Percentiles rank a stretch among this genome's conserved stretches.
Conservation (phyloP, 2,329 filamentous ascomycete species). For the Elsinoe australis region DNA sequence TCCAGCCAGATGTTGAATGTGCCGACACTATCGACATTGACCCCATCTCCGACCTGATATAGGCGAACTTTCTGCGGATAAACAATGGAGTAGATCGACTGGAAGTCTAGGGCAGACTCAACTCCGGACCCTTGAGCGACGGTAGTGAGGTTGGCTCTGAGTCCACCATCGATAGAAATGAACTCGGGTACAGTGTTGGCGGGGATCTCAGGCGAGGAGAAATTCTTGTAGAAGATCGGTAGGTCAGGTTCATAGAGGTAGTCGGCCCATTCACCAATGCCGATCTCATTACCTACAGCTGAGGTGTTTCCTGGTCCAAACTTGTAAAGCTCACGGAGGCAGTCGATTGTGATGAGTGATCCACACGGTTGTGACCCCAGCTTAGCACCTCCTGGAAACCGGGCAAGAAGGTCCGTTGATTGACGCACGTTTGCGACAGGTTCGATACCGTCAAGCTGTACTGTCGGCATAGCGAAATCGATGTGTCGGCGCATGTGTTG, state of each 20-base stretch:
- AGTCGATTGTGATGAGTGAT: conserved; percentile 22
- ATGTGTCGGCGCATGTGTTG: conserved; percentile 14
- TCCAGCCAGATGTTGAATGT: conserved; percentile 44
- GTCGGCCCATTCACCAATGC: conserved; percentile 23
- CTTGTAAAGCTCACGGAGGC: conserved; percentile 23
- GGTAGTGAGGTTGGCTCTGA: conserved; percentile 21
- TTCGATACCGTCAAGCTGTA: conserved; percentile 21
- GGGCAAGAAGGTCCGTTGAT: not conserved
- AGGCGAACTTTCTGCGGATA: conserved; percentile 45
- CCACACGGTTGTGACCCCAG: conserved; percentile 18
- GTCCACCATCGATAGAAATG: conserved; percentile 24
- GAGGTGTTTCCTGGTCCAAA: conserved; percentile 21
- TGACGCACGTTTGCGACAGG: conserved; percentile 19
- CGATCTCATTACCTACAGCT: conserved; percentile 22
- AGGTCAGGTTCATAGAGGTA: conserved; percentile 23
- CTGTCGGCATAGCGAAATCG: conserved; percentile 26
- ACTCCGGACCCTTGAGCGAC: conserved; percentile 27
- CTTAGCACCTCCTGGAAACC: not conserved
- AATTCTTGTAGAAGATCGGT: conserved; percentile 23
- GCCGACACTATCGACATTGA: conserved; percentile 34
- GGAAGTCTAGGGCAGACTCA: conserved; percentile 45
- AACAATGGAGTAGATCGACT: conserved; percentile 44
- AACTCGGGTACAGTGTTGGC: conserved; percentile 22
- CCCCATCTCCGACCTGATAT: conserved; percentile 40
- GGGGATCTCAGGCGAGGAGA: conserved; percentile 23